Conservation (phyloP, 2,329 filamentous ascomycete genomes). For the Cryphonectria radicalis region DNA sequence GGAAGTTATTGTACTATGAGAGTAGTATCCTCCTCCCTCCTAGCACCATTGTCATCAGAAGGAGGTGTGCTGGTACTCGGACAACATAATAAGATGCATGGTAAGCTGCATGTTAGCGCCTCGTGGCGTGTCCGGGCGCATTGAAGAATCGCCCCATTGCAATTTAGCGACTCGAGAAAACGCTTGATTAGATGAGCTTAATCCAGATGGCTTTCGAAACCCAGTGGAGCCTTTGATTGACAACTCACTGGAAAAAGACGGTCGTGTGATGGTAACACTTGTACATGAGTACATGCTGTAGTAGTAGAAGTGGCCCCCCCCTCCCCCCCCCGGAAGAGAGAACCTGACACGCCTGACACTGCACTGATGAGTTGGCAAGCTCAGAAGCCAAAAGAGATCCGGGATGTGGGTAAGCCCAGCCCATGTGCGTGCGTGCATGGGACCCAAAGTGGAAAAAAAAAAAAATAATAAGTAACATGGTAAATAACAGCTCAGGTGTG, state of each 20-base stretch:
- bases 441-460: constrained; percentile 14
- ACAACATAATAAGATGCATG: not conserved
- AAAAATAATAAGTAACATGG: not conserved
- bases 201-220: not conserved
- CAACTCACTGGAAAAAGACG: not conserved
- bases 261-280: not conserved
- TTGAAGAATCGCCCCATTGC: not conserved
- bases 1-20: not conserved
- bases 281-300: not conserved
- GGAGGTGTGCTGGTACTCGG: not conserved
- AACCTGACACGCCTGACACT: not conserved
- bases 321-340: too few relatives aligned
- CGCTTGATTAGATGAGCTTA: constrained; percentile 1
- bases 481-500: not conserved
- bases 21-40: not conserved
- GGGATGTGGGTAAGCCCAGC: not conserved
- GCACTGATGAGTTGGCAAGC: constrained; percentile 15
- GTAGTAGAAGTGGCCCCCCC: not conserved
- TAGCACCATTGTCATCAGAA: not conserved
- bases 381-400: constrained; percentile 1
- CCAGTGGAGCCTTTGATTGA: not conserved
- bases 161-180: not conserved
- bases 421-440: not conserved
- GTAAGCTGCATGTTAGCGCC: not conserved
- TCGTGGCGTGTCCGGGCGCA: constrained; percentile 1